Conservation (phyloP, 2,329 filamentous ascomycete genomes). For the Parasarocladium wereldwijsianum region DNA sequence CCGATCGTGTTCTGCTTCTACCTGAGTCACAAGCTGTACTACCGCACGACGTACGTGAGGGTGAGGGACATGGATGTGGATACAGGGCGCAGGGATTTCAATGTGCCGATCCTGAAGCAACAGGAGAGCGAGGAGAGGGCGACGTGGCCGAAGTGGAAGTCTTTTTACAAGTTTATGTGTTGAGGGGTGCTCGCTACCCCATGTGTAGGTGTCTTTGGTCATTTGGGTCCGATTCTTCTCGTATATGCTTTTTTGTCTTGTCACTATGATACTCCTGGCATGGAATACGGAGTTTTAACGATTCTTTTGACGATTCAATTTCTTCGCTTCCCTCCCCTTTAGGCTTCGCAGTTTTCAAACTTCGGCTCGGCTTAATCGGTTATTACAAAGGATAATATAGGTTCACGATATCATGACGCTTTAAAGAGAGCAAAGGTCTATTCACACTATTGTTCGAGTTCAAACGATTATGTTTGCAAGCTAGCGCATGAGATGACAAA, state of each 20-base stretch:
- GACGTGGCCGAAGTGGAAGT: slow-evolving; percentile 65
- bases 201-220: background rate
- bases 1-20: slow-evolving; percentile 58
- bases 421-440: too few species aligned
- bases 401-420: too few species aligned
- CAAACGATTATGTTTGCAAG: too few species aligned
- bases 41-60: slow-evolving; percentile 51
- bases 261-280: too few species aligned
- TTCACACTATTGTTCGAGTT: too few species aligned
- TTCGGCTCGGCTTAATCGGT: too few species aligned
- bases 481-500: too few species aligned
- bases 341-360: too few species aligned
- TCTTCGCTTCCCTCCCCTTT: too few species aligned
- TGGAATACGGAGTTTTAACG: too few species aligned
- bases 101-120: slow-evolving; percentile 61
- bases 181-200: slow-evolving; percentile 19
- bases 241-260: slow-evolving; percentile 2
- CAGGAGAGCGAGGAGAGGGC: slow-evolving; percentile 66
- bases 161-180: slow-evolving; percentile 58
- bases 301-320: too few species aligned
- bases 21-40: slow-evolving; percentile 60
- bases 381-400: too few species aligned
- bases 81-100: slow-evolving; percentile 74
- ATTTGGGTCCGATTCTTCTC: background rate
- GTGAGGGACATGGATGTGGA: slow-evolving; percentile 70